A percentile compares a stretch with the other conserved stretches of the same genome.
Evolutionary conservation across 2,329 filamentous ascomycete species (phyloP).

Genomic region (Penicillium crustosum): DNA sequence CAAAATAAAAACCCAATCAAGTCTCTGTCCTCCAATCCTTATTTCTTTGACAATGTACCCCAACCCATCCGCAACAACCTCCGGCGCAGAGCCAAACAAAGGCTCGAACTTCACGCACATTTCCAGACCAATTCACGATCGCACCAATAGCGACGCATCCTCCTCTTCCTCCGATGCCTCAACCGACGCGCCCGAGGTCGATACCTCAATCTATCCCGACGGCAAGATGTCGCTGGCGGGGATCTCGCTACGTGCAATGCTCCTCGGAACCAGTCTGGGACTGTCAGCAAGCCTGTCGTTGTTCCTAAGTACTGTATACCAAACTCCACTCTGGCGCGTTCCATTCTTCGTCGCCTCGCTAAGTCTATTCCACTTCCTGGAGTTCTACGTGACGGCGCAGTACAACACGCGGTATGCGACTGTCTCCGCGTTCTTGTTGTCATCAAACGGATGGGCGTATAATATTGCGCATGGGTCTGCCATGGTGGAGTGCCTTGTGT

Average conservation of each 20-base stretch:
- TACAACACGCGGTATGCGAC: conserved; percentile 76
- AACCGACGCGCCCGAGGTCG: conserved; percentile 18
- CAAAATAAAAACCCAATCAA: conserved; percentile 1
- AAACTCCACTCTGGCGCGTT: conserved; percentile 56
- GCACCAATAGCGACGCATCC: conserved; percentile 4
- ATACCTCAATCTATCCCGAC: conserved; percentile 37
- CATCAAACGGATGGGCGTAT: conserved; percentile 80
- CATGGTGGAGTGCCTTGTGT: conserved; percentile 65
- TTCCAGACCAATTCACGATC: background rate
- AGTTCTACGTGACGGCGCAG: conserved; percentile 85
- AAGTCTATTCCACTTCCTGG: conserved; percentile 87
- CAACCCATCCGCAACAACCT: conserved; percentile 11
- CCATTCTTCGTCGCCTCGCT: conserved; percentile 60
- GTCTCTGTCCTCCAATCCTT: background rate
- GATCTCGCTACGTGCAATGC: conserved; percentile 48
- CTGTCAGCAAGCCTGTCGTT: conserved; percentile 33
- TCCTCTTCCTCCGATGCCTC: conserved; percentile 11
- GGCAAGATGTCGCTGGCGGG: conserved; percentile 46
- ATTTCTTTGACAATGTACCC: background rate
- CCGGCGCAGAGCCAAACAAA: conserved; percentile 12
- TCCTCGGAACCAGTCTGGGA: conserved; percentile 45
- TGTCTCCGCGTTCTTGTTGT: conserved; percentile 76
- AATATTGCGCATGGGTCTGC: conserved; percentile 77
- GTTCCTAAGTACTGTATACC: conserved; percentile 26
- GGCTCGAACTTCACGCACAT: background rate